Base-by-base conservation (phyloP, 2,329 filamentous ascomycete genomes). In the Pseudocercospora macadamiae region DNA sequence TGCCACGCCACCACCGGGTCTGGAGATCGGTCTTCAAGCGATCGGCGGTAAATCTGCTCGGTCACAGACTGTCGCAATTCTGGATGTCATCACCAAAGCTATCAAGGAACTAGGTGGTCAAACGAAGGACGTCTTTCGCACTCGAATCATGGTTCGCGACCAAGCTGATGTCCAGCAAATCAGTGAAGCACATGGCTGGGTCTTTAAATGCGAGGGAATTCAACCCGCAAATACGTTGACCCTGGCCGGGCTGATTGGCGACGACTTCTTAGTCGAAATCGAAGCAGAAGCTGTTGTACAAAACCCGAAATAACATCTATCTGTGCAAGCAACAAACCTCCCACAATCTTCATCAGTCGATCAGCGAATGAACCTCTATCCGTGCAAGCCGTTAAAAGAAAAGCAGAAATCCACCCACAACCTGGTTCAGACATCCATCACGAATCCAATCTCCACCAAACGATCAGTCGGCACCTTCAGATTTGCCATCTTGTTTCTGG, bases 371-470 rank as follows among this genome's bases (percentile, higher is more conserved):
- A n/a, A n/a, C n/a, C n/a, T n/a, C n/a, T n/a, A n/a, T n/a, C n/a
- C n/a, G n/a, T n/a, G n/a, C n/a, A n/a, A n/a, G n/a, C n/a, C n/a
- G n/a, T n/a, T n/a, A n/a, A n/a, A n/a, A n/a, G n/a, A n/a, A n/a
- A n/a, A n/a, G n/a, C n/a, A n/a, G n/a, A n/a, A n/a, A n/a, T n/a
- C n/a, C n/a, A n/a, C n/a, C 21, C 39, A 19, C 18, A 2, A 9
- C 23, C 4, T 21, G 21, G 19, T 14, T 26, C 12, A 86, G 54
- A 89, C 84, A 62, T 88, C 84, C 73, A 88, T 88, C 1, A 89
- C 80, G 69, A 89, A 89, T 0, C 87, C 87, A 16, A 89, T 85
- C 74, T 89, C 87, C 16, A 89, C 82, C 48, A 89, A 70, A 49
- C 81, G 79, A 59, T 89, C 86, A 59, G 83, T 80, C 0, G 82